A percentile compares a stretch with the other conserved stretches of the same genome.
Evolutionary conservation across 2,329 filamentous ascomycete genomes (phyloP).

Genomic region (Fusarium sp.): DNA sequence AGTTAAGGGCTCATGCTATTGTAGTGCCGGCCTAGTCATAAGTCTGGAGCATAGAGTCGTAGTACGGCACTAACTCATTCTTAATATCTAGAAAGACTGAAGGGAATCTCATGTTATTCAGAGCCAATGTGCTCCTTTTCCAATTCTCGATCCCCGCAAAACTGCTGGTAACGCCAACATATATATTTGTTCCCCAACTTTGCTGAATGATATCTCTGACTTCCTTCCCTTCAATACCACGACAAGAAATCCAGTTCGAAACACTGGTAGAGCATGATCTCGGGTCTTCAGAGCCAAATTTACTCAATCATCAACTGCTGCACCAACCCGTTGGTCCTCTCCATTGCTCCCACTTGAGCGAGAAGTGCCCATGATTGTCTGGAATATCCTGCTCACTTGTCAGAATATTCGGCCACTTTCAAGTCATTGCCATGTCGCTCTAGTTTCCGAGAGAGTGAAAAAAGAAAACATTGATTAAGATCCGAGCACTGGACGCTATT

Average conservation of each 20-base stretch:
- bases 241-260: neutral
- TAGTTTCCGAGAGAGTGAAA: no score
- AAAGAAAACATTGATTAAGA: neutral
- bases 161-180: neutral
- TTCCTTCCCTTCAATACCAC: neutral
- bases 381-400: neutral
- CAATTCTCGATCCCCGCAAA: no score
- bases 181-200: no score
- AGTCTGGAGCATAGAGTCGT: neutral
- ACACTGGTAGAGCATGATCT: neutral
- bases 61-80: no score
- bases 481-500: no score
- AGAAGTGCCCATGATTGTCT: neutral
- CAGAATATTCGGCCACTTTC: neutral
- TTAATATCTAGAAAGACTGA: neutral
- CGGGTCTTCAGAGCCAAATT: neutral
- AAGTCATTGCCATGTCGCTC: neutral
- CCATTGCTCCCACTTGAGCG: neutral
- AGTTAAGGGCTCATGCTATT: neutral
- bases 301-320: neutral
- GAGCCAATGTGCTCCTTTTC: neutral
- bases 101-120: neutral
- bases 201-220: neutral
- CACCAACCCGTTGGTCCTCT: slow-evolving; percentile 13
- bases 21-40: neutral